Evolutionary conservation across 352 stramenopile genomes (phyloP).

Genomic region (Pythium pyrilobum): DNA sequence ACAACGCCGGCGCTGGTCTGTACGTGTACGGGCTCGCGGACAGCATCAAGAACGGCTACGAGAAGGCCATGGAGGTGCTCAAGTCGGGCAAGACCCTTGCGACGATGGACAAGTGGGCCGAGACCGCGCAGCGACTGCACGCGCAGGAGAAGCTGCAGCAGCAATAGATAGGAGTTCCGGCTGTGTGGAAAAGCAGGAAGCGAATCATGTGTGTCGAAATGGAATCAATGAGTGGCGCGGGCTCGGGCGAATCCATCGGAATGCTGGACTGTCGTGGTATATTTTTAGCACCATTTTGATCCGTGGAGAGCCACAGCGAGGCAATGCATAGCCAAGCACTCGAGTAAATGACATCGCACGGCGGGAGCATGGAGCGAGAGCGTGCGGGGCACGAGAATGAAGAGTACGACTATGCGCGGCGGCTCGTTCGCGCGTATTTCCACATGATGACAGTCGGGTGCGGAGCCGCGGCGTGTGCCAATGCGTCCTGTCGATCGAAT

Average conservation of each 20-base stretch:
- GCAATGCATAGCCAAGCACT: too few species aligned
- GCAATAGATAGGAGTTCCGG: neutral
- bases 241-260: neutral
- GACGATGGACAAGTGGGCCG: constrained; percentile 61
- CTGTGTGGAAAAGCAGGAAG: too few species aligned
- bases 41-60: constrained; percentile 86
- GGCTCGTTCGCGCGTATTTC: constrained; percentile 60
- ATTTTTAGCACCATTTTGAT: too few species aligned
- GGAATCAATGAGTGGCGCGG: neutral
- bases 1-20: constrained; percentile 96
- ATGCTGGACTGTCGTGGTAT: too few species aligned
- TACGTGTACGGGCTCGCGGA: constrained; percentile 95
- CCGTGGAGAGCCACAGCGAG: too few species aligned
- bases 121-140: constrained; percentile 52
- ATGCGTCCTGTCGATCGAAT: constrained; percentile 35
- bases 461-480: constrained; percentile 25
- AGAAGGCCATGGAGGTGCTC: constrained; percentile 74
- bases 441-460: constrained; percentile 56
- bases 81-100: constrained; percentile 51
- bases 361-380: neutral
- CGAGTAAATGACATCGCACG: constrained; percentile 7
- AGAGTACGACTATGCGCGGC: constrained; percentile 37
- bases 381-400: constrained; percentile 1
- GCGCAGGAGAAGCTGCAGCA: constrained; percentile 7
- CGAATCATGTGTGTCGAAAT: neutral